Conservation (phyloP, 257 asterid species). For the Euphrasia confusa region DNA sequence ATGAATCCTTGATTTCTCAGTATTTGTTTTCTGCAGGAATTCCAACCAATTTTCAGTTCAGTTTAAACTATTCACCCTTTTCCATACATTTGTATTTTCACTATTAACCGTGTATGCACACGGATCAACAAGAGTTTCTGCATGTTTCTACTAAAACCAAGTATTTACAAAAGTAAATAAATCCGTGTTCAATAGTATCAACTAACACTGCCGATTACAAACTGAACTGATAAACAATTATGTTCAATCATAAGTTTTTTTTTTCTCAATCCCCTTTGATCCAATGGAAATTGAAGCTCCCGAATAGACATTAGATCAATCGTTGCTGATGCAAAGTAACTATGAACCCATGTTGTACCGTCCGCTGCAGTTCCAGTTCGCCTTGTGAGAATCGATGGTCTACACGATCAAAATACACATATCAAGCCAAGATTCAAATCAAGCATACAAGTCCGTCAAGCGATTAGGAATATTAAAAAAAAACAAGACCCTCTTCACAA, state of each 20-base stretch:
- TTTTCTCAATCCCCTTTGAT: neutral
- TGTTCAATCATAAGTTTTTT: neutral
- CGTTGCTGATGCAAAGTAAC: slow-evolving; percentile 1
- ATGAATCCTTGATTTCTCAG: neutral
- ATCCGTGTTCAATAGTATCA: no score
- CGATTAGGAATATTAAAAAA: neutral
- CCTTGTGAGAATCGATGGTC: slow-evolving; percentile 7
- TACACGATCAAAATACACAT: slow-evolving; percentile 11
- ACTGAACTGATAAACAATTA: no score
- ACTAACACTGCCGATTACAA: no score
- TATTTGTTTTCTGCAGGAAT: no score
- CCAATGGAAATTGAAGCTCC: no score
- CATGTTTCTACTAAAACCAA: no score
- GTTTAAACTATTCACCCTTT: no score
- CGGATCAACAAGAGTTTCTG: no score
- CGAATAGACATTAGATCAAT: neutral
- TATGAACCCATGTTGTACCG: slow-evolving; percentile 17
- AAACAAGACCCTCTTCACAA: slow-evolving; percentile 16
- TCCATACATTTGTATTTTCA: no score
- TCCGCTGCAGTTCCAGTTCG: slow-evolving; percentile 20
- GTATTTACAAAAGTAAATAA: no score
- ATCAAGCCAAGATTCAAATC: slow-evolving; percentile 11
- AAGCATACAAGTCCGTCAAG: neutral
- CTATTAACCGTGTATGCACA: no score
- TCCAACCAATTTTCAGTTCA: no score